Evolutionary conservation across 352 stramenopile genomes (phyloP), one percentile per base, ranked within the genome.

Genomic region (Globisporangium mamillatum): DNA sequence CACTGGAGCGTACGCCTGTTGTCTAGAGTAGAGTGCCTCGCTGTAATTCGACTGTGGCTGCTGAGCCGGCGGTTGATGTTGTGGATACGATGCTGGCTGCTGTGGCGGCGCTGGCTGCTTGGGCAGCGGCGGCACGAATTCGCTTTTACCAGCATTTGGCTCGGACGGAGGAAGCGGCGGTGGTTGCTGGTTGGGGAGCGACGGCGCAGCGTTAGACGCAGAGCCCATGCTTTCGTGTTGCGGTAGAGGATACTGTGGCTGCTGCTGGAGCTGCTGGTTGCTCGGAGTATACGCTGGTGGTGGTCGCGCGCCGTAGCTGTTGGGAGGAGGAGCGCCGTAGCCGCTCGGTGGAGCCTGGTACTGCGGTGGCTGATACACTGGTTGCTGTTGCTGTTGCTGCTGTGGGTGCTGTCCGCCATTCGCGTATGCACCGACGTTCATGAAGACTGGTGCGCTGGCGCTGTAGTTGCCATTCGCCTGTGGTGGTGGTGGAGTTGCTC

Each of bases 1-100:
- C 29, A 81, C 64, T 64, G 79, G 77, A 1, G 71, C 69, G 34
- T 83, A 84, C 29, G 75, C 75, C 48, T 78, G 73, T 57, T 84
- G 73, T 66, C 78, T 76, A 6, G 68, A 63, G n/a, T 71, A 72
- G 44, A 72, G 48, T 55, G 78, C 76, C 46, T 77, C 69, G 59
- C 72, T 75, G 53, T 75, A 86, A 59, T 74, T 66, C 9, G 66
- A 56, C 41, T 66, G 25, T 14, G 68, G 62, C 25, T 57, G 60
- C 44, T n/a, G 44, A 22, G 29, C 29, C 29, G 44, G 44, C 27
- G 57, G 63, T 50, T 69, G 68, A 22, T 63, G 63, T 16, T 62
- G 50, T 4, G 69, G 53, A 46, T 64, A 68, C 8, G 64, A 48
- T 4, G 20, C 18, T 32, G 61, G 61, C 34, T 53, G 29, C 48